Evolutionary conservation across 1,139 yeast genomes (phyloP), one percentile per base, ranked within the genome.

Genomic region (Sugiyamaella paludigena): DNA sequence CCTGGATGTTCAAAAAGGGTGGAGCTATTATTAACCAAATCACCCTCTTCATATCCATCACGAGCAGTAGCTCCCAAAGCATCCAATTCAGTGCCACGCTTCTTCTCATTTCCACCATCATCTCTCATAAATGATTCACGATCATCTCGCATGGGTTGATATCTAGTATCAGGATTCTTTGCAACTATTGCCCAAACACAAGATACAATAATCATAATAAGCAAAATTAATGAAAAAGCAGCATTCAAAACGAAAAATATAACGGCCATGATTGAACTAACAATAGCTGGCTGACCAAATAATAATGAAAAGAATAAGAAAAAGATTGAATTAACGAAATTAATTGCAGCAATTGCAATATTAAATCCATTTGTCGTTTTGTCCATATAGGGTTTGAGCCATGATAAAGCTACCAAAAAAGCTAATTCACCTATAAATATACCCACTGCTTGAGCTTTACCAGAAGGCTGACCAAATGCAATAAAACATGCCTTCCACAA

Each of bases 111-210:
- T 11, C 64, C 69, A 30, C 68, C 71, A 57, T 83, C 81, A 56
- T 81, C 76, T 30, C 82, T 83, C 59, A 82, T 79, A 69, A 92
- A 92, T 19, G 96, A 87, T 49, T 87, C 94, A 68, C 98, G 82
- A 65, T 92, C 98, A 67, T 92, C 98, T 61, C 86, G 85, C 88
- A 92, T 87, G 58, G 97, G 97, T 74, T 89, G 94, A 72, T 92
- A 92, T 60, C 96, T 79, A 12, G 94, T 83, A 69, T 92, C 98
- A 49, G 98, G 98, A 67, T 92, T 89, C 74, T 85, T 88, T 68
- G 87, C 84, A 32, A 91, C 62, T 59, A 91, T 70, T 0, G 97
- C 96, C 67, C 88, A 75, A 9, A 84, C 75, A 71, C 97, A 89
- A 4, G 96, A 87, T 40, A 89, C 81, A 58, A 91, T 83, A 48